Percentiles rank a stretch among this genome's conserved stretches.
These are phyloP conservation scores for Camillea tinctor DNA, from an alignment of 2,329 filamentous ascomycete species.

Conservation along the genomic window DNA sequence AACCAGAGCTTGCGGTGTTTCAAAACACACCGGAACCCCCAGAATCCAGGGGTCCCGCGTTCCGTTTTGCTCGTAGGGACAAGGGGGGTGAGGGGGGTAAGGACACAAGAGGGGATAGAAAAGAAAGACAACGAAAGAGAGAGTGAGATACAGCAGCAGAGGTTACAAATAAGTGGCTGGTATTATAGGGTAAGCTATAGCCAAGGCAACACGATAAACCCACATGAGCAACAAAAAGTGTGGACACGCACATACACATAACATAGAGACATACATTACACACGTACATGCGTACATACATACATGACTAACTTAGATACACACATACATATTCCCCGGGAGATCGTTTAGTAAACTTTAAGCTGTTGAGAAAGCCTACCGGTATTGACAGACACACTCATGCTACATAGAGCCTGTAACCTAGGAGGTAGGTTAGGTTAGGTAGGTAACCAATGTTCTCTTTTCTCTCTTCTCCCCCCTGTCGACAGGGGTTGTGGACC, in stretches of 20 bases:
- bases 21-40: neutral
- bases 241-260: neutral
- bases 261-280: no score
- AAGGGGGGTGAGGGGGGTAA: neutral
- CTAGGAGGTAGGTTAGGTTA: neutral
- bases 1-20: neutral
- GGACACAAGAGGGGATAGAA: neutral
- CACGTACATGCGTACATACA: neutral
- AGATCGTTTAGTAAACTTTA: neutral
- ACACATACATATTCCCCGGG: neutral
- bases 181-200: constrained; percentile 17
- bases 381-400: neutral
- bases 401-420: neutral
- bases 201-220: neutral
- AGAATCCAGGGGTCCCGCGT: constrained; percentile 14
- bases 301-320: neutral
- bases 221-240: neutral
- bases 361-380: neutral
- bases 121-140: neutral
- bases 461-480: neutral
- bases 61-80: neutral
- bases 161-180: constrained; percentile 28
- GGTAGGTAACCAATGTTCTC: neutral
- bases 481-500: neutral
- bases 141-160: neutral